Conservation (phyloP, 78 protist species). For the Dictyostelium brefeldianum region DNA sequence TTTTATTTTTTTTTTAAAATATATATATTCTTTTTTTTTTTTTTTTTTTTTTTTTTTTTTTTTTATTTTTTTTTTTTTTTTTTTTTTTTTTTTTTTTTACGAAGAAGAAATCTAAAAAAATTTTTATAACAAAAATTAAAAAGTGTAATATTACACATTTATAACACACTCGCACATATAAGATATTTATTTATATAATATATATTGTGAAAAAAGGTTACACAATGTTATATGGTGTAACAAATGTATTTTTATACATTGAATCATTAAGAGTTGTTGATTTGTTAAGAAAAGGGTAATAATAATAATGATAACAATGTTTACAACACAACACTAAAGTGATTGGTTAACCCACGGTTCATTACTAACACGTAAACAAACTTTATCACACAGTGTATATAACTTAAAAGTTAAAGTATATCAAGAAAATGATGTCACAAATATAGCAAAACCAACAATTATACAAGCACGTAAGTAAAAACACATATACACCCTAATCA, state of each 20-base stretch:
- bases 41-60: not conserved
- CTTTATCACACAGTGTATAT: not conserved
- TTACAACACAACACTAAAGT: no score
- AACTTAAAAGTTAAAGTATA: conserved; percentile 48
- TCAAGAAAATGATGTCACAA: conserved; percentile 35
- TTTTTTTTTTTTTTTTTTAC: not conserved
- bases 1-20: no score
- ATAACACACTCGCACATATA: no score
- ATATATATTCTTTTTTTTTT: not conserved
- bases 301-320: not conserved
- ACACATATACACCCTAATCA: no score
- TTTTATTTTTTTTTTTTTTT: not conserved
- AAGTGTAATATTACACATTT: not conserved
- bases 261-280: conserved; percentile 68
- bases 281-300: conserved; percentile 65
- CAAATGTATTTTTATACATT: conserved; percentile 44
- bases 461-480: conserved; percentile 14
- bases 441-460: conserved; percentile 37
- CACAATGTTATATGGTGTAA: conserved; percentile 44
- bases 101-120: no score
- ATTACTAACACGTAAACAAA: not conserved
- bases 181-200: no score
- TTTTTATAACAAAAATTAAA: no score
- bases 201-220: not conserved
- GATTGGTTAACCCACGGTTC: no score